Conservation (phyloP, 192 early-diverging fungal genomes). For the Entophlyctis luteolus region DNA sequence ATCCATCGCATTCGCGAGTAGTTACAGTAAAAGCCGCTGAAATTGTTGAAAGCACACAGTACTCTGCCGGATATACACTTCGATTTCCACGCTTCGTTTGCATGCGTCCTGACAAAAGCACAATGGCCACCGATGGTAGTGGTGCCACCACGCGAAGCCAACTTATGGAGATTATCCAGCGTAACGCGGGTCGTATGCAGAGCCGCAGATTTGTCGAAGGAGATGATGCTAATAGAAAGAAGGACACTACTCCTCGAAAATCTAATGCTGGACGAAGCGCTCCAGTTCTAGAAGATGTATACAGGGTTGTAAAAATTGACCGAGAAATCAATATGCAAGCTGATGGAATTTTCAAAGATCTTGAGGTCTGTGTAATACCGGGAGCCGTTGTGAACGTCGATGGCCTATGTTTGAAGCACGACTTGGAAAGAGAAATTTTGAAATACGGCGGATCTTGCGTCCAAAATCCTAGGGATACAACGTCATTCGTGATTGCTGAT, state of each 20-base stretch:
- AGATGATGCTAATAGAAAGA: conserved; percentile 6
- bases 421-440: conserved; percentile 58
- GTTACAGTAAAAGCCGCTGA: conserved; percentile 66
- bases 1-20: conserved; percentile 58
- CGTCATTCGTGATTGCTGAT: conserved; percentile 50
- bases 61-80: conserved; percentile 61
- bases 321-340: conserved; percentile 31
- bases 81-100: conserved; percentile 73
- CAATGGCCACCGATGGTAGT: conserved; percentile 18
- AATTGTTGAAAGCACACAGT: conserved; percentile 53
- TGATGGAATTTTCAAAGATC: conserved; percentile 56
- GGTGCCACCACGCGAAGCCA: conserved; percentile 23
- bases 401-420: conserved; percentile 41
- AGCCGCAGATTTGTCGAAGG: conserved; percentile 14
- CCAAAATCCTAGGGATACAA: conserved; percentile 51
- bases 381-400: conserved; percentile 48
- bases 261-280: neutral
- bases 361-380: conserved; percentile 55
- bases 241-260: neutral
- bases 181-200: conserved; percentile 38
- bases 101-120: conserved; percentile 70
- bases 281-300: conserved; percentile 22
- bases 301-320: conserved; percentile 38
- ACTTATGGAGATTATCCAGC: conserved; percentile 28
- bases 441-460: conserved; percentile 60